These are phyloP conservation scores for Aspergillus brasiliensis DNA, from an alignment of 2,329 filamentous ascomycete genomes.

Conservation along the genomic window DNA sequence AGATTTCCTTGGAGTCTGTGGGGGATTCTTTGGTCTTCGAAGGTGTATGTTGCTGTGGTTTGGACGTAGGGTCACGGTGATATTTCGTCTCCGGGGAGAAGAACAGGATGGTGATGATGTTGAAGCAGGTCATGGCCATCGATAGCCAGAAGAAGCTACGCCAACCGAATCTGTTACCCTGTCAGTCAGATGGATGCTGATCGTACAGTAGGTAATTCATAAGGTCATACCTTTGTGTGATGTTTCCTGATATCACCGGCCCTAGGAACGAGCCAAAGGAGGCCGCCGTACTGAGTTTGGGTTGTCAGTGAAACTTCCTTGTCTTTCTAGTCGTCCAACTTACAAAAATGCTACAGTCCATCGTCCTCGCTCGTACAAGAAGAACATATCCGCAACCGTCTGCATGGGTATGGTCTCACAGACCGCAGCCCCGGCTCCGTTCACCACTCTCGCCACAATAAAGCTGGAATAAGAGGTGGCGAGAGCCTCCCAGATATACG, in stretches of 20 bases:
- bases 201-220: neutral
- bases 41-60: neutral
- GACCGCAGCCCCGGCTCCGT: neutral
- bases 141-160: constrained; percentile 16
- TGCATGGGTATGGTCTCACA: neutral
- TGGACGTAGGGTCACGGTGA: neutral
- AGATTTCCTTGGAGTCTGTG: neutral
- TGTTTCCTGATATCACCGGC: neutral
- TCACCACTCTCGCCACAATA: neutral
- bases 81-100: constrained; percentile 10
- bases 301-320: neutral
- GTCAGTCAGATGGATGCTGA: neutral
- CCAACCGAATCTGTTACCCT: constrained; percentile 3
- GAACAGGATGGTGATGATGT: neutral
- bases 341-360: neutral
- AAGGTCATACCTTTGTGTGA: neutral
- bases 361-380: neutral
- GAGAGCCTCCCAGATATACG: neutral
- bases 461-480: neutral
- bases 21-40: neutral
- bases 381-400: neutral
- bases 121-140: constrained; percentile 3
- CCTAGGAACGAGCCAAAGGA: neutral
- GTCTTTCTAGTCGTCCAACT: neutral
- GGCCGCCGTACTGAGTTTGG: neutral